A percentile compares a stretch with the other conserved stretches of the same genome.
Conservation (phyloP, 306 rosid species). For the Prunus dulcis region DNA sequence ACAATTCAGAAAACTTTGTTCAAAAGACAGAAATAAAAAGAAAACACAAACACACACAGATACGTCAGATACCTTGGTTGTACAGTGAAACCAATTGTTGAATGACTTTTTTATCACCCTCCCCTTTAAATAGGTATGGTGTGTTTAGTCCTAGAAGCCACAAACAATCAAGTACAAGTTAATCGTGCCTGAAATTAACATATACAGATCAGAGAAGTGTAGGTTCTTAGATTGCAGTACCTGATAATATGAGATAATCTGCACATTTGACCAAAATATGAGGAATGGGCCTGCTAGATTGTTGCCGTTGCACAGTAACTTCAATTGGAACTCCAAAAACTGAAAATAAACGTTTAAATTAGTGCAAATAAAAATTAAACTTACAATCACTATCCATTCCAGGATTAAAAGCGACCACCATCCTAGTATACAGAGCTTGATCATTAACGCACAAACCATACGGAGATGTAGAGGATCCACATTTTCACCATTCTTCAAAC, state of each 20-base stretch:
- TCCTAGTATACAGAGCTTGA: neutral
- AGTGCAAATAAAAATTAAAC: neutral
- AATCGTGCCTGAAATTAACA: neutral
- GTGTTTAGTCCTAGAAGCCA: constrained; percentile 63
- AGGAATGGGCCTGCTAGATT: constrained; percentile 73
- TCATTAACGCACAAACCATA: neutral
- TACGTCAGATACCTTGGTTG: constrained; percentile 63
- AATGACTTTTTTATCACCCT: constrained; percentile 77
- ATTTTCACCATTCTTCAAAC: neutral
- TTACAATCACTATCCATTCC: neutral
- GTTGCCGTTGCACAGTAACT: constrained; percentile 73
- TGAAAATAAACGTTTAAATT: constrained; percentile 21
- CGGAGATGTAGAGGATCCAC: neutral
- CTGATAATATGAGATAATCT: constrained; percentile 86
- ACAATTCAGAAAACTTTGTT: constrained; percentile 18
- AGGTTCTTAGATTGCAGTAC: constrained; percentile 41
- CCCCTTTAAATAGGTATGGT: constrained; percentile 71
- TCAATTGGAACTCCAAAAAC: constrained; percentile 96
- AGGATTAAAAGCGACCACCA: neutral
- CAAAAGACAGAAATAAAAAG: constrained; percentile 2
- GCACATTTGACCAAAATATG: constrained; percentile 77
- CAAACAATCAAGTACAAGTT: constrained; percentile 11
- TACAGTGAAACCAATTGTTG: constrained; percentile 80
- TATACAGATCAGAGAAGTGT: constrained; percentile 12
- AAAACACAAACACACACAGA: neutral